Evolutionary conservation across 108 stramenopile species (phyloP).

Genomic region (Cyclostephanos invisitatus): DNA sequence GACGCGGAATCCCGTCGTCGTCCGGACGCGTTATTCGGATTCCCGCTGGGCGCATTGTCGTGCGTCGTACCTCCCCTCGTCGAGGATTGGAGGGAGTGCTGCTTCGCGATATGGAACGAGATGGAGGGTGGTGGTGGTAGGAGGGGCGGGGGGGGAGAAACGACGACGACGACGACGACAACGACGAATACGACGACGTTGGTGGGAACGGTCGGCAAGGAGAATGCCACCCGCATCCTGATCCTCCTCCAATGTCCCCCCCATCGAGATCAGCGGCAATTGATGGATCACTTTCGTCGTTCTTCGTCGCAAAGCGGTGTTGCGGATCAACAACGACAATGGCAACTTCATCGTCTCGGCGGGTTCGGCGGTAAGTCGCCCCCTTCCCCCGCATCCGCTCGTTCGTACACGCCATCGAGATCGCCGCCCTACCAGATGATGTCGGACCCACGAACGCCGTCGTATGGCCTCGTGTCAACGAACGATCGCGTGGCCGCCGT

Average conservation of each 20-base stretch:
- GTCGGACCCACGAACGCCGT: conserved; percentile 1
- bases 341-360: neutral
- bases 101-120: conserved; percentile 5
- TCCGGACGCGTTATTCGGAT: conserved; percentile 56
- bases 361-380: neutral
- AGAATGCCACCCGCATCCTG: conserved; percentile 39
- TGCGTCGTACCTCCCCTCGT: neutral
- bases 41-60: conserved; percentile 49
- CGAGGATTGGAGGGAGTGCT: conserved; percentile 33
- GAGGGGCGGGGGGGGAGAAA: neutral
- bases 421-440: conserved; percentile 12
- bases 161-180: neutral
- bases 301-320: neutral
- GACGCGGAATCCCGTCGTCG: conserved; percentile 65
- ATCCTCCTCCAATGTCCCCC: conserved; percentile 5
- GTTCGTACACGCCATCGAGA: neutral
- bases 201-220: conserved; percentile 27
- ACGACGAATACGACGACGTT: neutral
- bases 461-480: neutral
- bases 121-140: neutral
- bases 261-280: conserved; percentile 14
- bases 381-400: conserved; percentile 1
- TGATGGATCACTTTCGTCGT: conserved; percentile 23
- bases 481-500: conserved; percentile 22
- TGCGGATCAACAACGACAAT: conserved; percentile 1